phyloP scores from a whole-genome alignment of 495 filamentous ascomycete species.

The Xylaria bambusicola region DNA sequence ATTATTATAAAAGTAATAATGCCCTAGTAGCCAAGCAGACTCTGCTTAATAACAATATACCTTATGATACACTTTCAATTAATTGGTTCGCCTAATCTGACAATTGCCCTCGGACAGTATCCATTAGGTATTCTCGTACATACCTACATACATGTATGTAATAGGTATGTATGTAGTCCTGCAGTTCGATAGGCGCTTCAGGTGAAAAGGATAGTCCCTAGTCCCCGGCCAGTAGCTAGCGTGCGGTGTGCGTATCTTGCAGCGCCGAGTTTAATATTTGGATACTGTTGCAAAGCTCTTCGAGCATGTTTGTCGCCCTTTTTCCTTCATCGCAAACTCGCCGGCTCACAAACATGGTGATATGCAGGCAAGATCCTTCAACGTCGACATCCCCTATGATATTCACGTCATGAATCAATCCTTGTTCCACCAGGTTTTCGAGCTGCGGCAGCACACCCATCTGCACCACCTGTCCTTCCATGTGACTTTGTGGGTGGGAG shows the following conservation, averaged over 20 bases:
- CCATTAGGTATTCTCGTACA: too few species aligned
- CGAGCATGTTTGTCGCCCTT: conserved; percentile 1
- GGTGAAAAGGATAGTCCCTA: too few species aligned
- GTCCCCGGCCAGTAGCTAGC: too few species aligned
- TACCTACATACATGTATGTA: too few species aligned
- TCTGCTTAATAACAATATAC: too few species aligned
- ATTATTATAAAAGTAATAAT: too few species aligned
- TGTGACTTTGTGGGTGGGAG: conserved; percentile 11
- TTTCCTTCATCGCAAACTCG: not conserved
- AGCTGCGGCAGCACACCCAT: conserved; percentile 10
- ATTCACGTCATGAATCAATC: conserved; percentile 1
- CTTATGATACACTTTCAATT: too few species aligned
- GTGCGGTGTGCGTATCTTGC: not conserved
- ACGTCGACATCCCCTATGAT: conserved; percentile 1
- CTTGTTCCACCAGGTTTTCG: not conserved
- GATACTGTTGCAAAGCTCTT: conserved; percentile 9
- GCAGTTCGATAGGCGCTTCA: too few species aligned
- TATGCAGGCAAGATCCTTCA: not conserved
- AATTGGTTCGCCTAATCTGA: too few species aligned
- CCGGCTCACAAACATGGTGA: conserved; percentile 4
- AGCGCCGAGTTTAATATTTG: conserved; percentile 7
- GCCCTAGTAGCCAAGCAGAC: too few species aligned
- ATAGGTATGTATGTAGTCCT: too few species aligned
- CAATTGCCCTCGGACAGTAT: too few species aligned
- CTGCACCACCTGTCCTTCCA: conserved; percentile 6